Conservation (phyloP, 1,284 basidiomycete genomes). For the Leccinum huronense region DNA sequence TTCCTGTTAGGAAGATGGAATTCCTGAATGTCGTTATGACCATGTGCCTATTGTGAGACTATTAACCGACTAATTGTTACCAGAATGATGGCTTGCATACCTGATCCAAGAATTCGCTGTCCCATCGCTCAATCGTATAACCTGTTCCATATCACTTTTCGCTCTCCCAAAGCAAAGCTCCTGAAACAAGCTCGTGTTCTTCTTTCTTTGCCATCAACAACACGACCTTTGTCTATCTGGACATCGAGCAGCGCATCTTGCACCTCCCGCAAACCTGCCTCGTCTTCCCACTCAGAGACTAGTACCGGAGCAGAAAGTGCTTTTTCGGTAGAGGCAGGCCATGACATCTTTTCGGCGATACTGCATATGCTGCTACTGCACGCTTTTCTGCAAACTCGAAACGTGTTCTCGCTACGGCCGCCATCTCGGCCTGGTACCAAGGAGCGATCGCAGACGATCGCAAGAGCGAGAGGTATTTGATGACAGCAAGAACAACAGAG, state of each 20-base stretch:
- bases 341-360: constrained; percentile 74
- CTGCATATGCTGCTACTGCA: constrained; percentile 79
- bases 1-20: constrained; percentile 84
- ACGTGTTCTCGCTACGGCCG: constrained; percentile 69
- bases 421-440: constrained; percentile 80
- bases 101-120: constrained; percentile 61
- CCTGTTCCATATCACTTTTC: constrained; percentile 88
- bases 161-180: constrained; percentile 57
- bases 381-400: constrained; percentile 92
- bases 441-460: constrained; percentile 66
- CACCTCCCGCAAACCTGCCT: constrained; percentile 55
- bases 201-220: constrained; percentile 76
- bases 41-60: constrained; percentile 44
- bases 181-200: constrained; percentile 57
- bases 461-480: constrained; percentile 88
- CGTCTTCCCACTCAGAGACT: constrained; percentile 75
- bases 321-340: constrained; percentile 80
- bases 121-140: constrained; percentile 70
- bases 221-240: constrained; percentile 53
- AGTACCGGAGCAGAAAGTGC: constrained; percentile 75
- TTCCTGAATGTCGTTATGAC: constrained; percentile 61
- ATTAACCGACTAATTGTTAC: constrained; percentile 9
- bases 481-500: constrained; percentile 69
- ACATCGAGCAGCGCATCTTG: constrained; percentile 56
- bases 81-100: constrained; percentile 40